phyloP scores from a whole-genome alignment of 371 early-diverging fungal species.

The Circinella minor region DNA sequence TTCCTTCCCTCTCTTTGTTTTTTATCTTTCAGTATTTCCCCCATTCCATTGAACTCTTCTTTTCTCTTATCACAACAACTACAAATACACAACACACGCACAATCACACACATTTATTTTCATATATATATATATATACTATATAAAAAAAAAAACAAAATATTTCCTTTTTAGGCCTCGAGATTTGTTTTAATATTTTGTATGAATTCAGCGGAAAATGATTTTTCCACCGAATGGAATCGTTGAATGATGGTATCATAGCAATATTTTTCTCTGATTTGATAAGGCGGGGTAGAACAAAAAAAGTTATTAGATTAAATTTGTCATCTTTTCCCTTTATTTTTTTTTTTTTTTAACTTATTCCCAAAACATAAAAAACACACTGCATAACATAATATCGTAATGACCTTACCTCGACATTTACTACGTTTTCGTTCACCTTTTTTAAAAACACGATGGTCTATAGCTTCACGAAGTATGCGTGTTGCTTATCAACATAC shows the following conservation, averaged over 20 bases:
- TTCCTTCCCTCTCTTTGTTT: too few relatives aligned
- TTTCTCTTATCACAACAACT: too few relatives aligned
- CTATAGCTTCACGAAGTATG: not conserved
- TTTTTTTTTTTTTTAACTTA: not conserved
- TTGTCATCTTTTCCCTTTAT: not conserved
- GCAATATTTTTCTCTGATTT: not conserved
- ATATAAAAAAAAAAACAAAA: not conserved
- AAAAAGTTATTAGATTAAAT: not conserved
- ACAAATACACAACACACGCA: too few relatives aligned
- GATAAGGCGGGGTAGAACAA: too few relatives aligned
- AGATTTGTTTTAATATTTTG: too few relatives aligned
- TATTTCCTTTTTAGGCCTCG: not conserved
- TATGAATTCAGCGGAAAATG: not conserved
- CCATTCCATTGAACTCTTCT: too few relatives aligned
- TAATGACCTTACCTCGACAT: conserved; percentile 1
- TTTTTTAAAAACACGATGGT: not conserved
- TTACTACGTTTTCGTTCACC: conserved; percentile 3
- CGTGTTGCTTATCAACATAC: conserved; percentile 1
- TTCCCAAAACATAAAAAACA: not conserved
- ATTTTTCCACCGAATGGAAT: not conserved
- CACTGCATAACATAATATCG: too few relatives aligned
- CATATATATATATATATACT: too few relatives aligned
- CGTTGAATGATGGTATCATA: not conserved
- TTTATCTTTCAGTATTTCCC: too few relatives aligned
- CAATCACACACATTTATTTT: too few relatives aligned